phyloP scores from a whole-genome alignment of 768 basidiomycete species.

The Pisolithus sp. region DNA sequence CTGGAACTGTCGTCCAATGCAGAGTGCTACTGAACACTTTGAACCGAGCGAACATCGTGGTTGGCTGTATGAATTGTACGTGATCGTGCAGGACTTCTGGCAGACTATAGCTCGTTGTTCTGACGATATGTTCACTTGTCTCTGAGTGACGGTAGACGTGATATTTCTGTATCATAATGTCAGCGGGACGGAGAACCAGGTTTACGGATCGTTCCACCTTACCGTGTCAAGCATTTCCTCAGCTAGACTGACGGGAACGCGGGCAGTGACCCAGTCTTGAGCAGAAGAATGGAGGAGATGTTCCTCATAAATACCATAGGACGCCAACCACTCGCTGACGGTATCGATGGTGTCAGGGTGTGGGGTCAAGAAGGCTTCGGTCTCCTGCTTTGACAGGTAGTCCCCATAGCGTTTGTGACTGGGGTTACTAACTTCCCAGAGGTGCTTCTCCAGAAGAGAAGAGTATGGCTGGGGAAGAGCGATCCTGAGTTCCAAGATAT shows the following conservation, averaged over 20 bases:
- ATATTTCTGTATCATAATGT: slow-evolving; percentile 42
- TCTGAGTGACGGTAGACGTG: slow-evolving; percentile 51
- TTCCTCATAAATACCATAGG: slow-evolving; percentile 45
- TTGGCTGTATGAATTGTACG: slow-evolving; percentile 65
- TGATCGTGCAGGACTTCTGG: slow-evolving; percentile 53
- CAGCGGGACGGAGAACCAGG: not conserved
- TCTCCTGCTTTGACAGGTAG: slow-evolving; percentile 58
- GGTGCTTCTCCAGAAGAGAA: slow-evolving; percentile 40
- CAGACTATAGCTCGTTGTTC: slow-evolving; percentile 66
- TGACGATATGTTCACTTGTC: slow-evolving; percentile 49
- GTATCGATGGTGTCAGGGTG: slow-evolving; percentile 42
- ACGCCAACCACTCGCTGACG: slow-evolving; percentile 58
- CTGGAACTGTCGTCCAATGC: slow-evolving; percentile 17
- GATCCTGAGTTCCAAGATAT: slow-evolving; percentile 50
- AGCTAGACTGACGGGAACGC: slow-evolving; percentile 49
- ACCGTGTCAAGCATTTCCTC: slow-evolving; percentile 73
- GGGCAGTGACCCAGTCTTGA: slow-evolving; percentile 62
- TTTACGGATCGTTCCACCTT: slow-evolving; percentile 9
- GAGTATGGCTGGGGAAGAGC: slow-evolving; percentile 52
- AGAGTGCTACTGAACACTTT: slow-evolving; percentile 39
- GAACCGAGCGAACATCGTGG: slow-evolving; percentile 55
- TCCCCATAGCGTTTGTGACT: slow-evolving; percentile 47
- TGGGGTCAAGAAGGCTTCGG: slow-evolving; percentile 56
- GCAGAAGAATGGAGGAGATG: slow-evolving; percentile 53
- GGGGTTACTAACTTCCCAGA: slow-evolving; percentile 56